A percentile compares a stretch with the other conserved stretches of the same genome.
These are phyloP conservation scores for Venturia nashicola DNA, from an alignment of 2,329 filamentous ascomycete species.

Conservation along the genomic window DNA sequence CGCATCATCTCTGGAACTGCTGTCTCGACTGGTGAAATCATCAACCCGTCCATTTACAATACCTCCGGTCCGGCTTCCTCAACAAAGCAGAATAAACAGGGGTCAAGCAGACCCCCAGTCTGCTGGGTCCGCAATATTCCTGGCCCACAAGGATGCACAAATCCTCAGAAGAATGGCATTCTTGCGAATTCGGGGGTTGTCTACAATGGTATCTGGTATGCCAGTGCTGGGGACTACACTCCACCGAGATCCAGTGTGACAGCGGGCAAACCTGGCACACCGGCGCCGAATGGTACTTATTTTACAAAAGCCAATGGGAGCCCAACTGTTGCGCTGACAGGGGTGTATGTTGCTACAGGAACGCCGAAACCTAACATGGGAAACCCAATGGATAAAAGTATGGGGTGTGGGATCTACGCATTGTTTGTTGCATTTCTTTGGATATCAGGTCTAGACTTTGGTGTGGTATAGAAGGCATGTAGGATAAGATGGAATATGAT, in stretches of 20 bases:
- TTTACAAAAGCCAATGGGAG: neutral
- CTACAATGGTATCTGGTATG: conserved; percentile 47
- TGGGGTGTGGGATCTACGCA: neutral
- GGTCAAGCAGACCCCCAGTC: conserved; percentile 32
- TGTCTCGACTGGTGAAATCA: conserved; percentile 34
- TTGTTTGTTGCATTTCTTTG: neutral
- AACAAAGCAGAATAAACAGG: conserved; percentile 39
- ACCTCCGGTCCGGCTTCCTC: conserved; percentile 47
- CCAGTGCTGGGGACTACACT: conserved; percentile 24
- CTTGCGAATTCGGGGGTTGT: conserved; percentile 40
- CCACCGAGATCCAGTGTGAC: conserved; percentile 20
- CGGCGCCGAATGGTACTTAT: conserved; percentile 12
- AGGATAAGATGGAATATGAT: neutral
- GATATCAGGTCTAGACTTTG: neutral
- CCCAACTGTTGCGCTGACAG: conserved; percentile 15
- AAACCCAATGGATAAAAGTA: neutral
- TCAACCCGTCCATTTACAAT: conserved; percentile 40
- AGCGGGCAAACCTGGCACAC: conserved; percentile 21
- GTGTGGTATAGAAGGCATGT: neutral
- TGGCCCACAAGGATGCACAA: conserved; percentile 36
- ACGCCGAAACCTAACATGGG: conserved; percentile 16
- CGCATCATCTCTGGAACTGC: conserved; percentile 39
- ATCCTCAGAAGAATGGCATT: conserved; percentile 37
- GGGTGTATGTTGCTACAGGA: conserved; percentile 25
- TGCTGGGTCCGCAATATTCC: conserved; percentile 47